Evolutionary conservation across 768 basidiomycete genomes (phyloP).

Genomic region (Phylloporus sp.): DNA sequence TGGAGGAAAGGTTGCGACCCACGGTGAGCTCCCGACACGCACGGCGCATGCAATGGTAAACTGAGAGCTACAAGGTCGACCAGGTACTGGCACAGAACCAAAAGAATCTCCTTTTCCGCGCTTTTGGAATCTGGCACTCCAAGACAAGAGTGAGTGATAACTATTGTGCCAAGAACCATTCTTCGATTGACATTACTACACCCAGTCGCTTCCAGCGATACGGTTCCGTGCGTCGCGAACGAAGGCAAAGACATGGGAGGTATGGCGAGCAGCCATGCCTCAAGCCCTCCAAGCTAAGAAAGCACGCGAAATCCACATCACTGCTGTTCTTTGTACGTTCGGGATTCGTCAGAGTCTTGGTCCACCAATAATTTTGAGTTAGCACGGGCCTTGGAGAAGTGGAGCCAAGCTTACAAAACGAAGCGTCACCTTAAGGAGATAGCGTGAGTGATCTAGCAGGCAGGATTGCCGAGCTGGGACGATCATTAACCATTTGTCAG

Average conservation of each 20-base stretch:
- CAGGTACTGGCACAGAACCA: conserved; percentile 54
- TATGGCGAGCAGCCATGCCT: conserved; percentile 69
- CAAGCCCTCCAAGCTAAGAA: conserved; percentile 57
- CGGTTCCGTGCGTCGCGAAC: conserved; percentile 60
- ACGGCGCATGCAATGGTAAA: background rate
- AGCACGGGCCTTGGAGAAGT: conserved; percentile 56
- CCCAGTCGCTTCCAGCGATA: conserved; percentile 73
- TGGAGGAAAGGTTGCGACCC: conserved; percentile 58
- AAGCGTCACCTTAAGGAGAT: conserved; percentile 76
- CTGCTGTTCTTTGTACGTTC: conserved; percentile 52
- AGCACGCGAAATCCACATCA: conserved; percentile 59
- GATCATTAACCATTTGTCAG: conserved; percentile 38
- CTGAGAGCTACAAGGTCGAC: conserved; percentile 26
- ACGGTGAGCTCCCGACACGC: conserved; percentile 41
- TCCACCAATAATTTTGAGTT: conserved; percentile 9
- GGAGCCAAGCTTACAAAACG: conserved; percentile 63
- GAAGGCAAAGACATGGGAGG: conserved; percentile 57
- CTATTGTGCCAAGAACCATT: background rate
- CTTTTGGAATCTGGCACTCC: conserved; percentile 70
- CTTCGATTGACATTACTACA: conserved; percentile 8
- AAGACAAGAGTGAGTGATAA: conserved; percentile 56
- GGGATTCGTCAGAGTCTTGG: background rate
- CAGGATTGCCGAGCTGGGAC: conserved; percentile 11
- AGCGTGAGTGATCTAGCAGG: conserved; percentile 52
- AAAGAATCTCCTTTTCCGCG: conserved; percentile 56